Evolutionary conservation across 106 monocot genomes (phyloP), one percentile per base, ranked within the genome.

Genomic region (Triglochin maritima): DNA sequence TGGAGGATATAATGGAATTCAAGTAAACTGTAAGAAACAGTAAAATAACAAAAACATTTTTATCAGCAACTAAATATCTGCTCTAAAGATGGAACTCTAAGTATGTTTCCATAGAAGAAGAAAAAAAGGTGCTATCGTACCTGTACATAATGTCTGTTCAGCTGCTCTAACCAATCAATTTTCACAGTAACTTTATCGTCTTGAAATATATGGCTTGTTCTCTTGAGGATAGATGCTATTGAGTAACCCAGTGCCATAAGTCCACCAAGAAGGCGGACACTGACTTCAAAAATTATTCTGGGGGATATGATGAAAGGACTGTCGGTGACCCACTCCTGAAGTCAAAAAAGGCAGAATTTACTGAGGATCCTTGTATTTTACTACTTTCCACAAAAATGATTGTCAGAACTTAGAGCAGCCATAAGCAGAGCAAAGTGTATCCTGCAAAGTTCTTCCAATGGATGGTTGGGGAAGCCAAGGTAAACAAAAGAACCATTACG

Each of bases 281-380:
- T 96, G 47, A 91, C 96, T 88, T 96, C 91, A 80, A 96, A 96
- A 67, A 80, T 96, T 49, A 96, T 96, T 56, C 96, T 81, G 17
- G 96, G 90, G 53, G 96, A 96, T 76, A 96, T 96, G 64, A 96
- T 96, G 52, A 96, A 96, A 63, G 96, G 96, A 74, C 43, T 83
- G 50, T 96, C 96, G 5, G 86, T 96, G 15, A 91, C 90, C 96
- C 91, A 96, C 76, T 96, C 96, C 96, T 96, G 72, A n/a, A 74
- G 77, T 55, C 4, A n/a, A 50, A 16, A 64, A 8, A 14, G 9
- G 46, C 43, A 13, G 11, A 52, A 8, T 52, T 52, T 52, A 11
- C 52, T 8, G n/a, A n/a, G n/a, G n/a, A n/a, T n/a, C n/a, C n/a
- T n/a, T n/a, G 52, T 8, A 0, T 52, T 52, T 52, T 6, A 52